phyloP scores from a whole-genome alignment of 495 filamentous ascomycete genomes.

The Extremus antarcticus region DNA sequence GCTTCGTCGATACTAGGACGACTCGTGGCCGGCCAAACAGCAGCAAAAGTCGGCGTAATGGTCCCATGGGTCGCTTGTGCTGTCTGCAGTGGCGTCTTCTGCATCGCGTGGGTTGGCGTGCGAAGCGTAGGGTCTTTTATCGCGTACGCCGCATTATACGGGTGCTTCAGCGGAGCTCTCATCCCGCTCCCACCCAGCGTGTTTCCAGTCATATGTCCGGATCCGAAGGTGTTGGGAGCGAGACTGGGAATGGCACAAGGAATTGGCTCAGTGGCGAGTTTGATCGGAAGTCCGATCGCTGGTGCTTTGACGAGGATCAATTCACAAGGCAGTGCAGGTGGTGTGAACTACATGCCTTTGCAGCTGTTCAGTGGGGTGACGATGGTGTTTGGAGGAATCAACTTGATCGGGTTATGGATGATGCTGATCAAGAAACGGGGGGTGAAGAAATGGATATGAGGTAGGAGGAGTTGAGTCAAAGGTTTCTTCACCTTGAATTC shows the following conservation, averaged over 20 bases:
- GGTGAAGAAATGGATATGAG: slow-evolving; percentile 30
- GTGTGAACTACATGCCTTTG: slow-evolving; percentile 4
- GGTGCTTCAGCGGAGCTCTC: slow-evolving; percentile 52
- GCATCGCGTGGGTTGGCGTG: slow-evolving; percentile 56
- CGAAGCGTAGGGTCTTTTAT: slow-evolving; percentile 40
- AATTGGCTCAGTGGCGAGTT: slow-evolving; percentile 58
- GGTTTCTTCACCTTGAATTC: too few species aligned
- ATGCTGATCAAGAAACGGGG: slow-evolving; percentile 13
- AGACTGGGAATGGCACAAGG: slow-evolving; percentile 74
- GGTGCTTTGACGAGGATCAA: slow-evolving; percentile 46
- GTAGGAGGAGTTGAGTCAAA: too few species aligned
- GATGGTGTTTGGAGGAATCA: slow-evolving; percentile 10
- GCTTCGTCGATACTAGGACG: slow-evolving; percentile 55
- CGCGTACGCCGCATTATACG: slow-evolving; percentile 51
- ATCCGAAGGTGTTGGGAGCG: slow-evolving; percentile 57
- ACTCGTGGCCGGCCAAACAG: slow-evolving; percentile 55
- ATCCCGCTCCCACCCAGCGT: slow-evolving; percentile 56
- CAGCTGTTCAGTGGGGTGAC: slow-evolving; percentile 18
- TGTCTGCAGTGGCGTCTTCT: slow-evolving; percentile 39
- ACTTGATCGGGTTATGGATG: slow-evolving; percentile 13
- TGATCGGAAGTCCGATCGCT: slow-evolving; percentile 67
- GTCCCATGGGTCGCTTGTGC: slow-evolving; percentile 50
- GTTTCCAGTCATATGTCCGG: slow-evolving; percentile 49
- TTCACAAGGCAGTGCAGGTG: slow-evolving; percentile 26
- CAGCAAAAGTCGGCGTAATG: slow-evolving; percentile 50